Base-by-base conservation (phyloP, 1,139 yeast species). In the Sugiyamaella pinicola region DNA sequence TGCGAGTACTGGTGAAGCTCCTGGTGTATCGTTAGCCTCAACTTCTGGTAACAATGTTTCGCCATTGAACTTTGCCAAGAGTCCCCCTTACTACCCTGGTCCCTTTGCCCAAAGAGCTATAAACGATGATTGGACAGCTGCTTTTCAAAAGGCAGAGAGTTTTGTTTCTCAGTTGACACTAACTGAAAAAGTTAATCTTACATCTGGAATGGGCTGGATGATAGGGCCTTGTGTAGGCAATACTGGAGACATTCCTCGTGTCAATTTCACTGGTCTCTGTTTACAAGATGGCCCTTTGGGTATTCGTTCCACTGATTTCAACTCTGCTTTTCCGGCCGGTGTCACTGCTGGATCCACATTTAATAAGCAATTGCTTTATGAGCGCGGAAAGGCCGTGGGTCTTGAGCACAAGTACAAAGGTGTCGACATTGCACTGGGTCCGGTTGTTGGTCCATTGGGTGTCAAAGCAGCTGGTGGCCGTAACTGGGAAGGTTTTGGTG, bases 261-360 rank as follows among this genome's bases (percentile, higher is more conserved):
- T 82, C 39, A 80, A 80, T 9, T 78, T 82, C 55, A 80, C 82
- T 1, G 74, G 78, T n/a, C 65, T 83, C 12, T 82, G 87, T 60
- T 70, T 82, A 24, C 87, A 82, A 61, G 87, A 83, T 69, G 85
- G 85, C 1, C 85, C 85, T 2, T 75, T 79, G 55, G 87, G 87
- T 9, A 81, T 83, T 22, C 70, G 86, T 55, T 74, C 74, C 54
- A 77, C 86, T 3, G 85, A 82, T 63, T 77, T 78, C 59, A 78
- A 77, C 21, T 79, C 85, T 1, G 77, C 76, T 51, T 82, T 77
- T 58, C 85, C 87, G 0, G 76, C 83, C 0, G 87, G 84, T 0
- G 63, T 82, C 49, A 82, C 85, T 2, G 70, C 82, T 1, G 87
- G 82, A 1, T 70, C 83, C 8, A 79, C 86, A 2, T 83, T 81